These are phyloP conservation scores for Fusarium sp. DNA, from an alignment of 2,329 filamentous ascomycete species.

Conservation along the genomic window DNA sequence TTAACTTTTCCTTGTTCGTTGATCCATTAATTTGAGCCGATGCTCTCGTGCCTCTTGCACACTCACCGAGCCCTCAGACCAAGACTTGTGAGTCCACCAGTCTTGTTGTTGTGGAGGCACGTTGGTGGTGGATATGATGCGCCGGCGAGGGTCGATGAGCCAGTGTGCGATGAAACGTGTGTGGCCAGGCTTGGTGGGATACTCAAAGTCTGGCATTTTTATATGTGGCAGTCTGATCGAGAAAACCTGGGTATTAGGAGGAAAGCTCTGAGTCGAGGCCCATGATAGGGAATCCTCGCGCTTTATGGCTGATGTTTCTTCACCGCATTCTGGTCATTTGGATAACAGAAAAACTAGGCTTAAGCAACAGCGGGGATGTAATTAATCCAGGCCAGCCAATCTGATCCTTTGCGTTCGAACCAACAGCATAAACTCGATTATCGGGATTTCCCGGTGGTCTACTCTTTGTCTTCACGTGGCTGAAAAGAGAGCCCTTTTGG, in stretches of 20 bases:
- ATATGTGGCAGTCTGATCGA: neutral
- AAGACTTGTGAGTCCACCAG: neutral
- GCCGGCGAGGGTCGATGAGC: conserved; percentile 3
- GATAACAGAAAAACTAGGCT: neutral
- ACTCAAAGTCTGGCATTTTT: neutral
- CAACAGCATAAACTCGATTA: neutral
- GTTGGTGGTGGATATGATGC: neutral
- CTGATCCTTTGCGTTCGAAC: neutral
- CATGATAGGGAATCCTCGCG: neutral
- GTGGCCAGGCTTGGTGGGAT: neutral
- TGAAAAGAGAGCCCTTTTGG: neutral
- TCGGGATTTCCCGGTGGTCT: neutral
- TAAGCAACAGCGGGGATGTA: neutral
- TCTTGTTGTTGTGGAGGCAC: neutral
- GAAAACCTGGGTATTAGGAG: neutral
- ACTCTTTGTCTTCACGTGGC: neutral
- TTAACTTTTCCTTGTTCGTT: neutral
- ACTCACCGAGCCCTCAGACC: neutral
- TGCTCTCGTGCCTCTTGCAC: neutral
- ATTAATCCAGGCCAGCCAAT: neutral
- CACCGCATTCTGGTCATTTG: neutral
- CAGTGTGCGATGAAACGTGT: neutral
- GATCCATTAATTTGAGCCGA: neutral
- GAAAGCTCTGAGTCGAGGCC: neutral
- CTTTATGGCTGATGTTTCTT: neutral